Percentiles rank a stretch among this genome's conserved stretches.
Conservation (phyloP, 495 filamentous ascomycete genomes). For the Podospora pseudocomata region DNA sequence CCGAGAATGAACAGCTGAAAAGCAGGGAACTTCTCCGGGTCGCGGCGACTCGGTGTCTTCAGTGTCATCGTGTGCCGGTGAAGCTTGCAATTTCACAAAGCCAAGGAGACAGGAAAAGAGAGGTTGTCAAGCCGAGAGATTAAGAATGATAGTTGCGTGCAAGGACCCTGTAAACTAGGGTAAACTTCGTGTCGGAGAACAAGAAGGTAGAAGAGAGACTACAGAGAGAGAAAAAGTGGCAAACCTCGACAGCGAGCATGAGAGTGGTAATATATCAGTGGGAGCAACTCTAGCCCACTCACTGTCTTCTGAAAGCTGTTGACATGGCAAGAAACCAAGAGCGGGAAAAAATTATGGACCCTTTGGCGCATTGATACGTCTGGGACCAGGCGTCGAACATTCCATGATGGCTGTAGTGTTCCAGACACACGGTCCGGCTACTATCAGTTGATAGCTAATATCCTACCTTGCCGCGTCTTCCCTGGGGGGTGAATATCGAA, state of each 20-base stretch:
- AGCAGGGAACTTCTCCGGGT: slow-evolving; percentile 65
- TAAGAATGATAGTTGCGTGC: neutral
- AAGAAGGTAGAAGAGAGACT: neutral
- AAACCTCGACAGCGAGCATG: slow-evolving; percentile 22
- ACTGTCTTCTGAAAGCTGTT: neutral
- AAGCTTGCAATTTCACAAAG: neutral
- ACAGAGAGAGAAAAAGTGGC: neutral
- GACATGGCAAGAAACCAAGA: neutral
- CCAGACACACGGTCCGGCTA: slow-evolving; percentile 4
- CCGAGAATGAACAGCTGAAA: slow-evolving; percentile 74
- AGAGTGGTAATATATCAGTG: slow-evolving; percentile 1
- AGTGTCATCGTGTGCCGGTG: slow-evolving; percentile 40
- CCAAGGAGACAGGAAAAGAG: neutral
- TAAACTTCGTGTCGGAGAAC: neutral
- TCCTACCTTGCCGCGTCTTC: neutral
- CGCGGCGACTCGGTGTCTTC: slow-evolving; percentile 43
- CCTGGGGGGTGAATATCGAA: neutral
- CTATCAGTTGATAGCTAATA: neutral
- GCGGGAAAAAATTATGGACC: neutral
- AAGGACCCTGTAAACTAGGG: neutral
- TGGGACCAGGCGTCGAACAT: neutral
- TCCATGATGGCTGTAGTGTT: neutral
- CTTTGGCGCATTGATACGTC: slow-evolving; percentile 2
- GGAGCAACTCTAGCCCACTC: neutral
- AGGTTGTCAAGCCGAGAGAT: neutral